A percentile compares a stretch with the other conserved stretches of the same genome.
Conservation (phyloP, 2,329 filamentous ascomycete species). For the Rutstroemia sp. region DNA sequence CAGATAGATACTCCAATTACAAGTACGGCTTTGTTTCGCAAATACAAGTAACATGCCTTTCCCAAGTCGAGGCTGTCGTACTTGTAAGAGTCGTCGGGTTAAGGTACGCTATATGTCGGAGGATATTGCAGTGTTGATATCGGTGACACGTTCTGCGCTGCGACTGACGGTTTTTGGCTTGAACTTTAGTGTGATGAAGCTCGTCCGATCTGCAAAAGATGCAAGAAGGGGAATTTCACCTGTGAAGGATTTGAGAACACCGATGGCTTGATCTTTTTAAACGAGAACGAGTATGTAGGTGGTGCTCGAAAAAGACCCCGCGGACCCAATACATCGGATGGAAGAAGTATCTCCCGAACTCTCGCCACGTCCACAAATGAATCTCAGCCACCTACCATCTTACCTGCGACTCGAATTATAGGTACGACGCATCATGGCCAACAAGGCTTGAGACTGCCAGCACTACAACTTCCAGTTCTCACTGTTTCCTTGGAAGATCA, state of each 20-base stretch:
- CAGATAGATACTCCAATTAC: not conserved
- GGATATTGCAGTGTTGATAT: no score
- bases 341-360: not conserved
- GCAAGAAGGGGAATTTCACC: conserved; percentile 10
- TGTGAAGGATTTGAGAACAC: conserved; percentile 1
- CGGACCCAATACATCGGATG: conserved; percentile 9
- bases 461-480: not conserved
- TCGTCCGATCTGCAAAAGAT: conserved; percentile 9
- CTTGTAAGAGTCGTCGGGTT: conserved; percentile 11
- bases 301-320: conserved; percentile 12
- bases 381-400: not conserved
- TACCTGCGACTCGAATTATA: not conserved
- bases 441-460: no score
- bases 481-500: not conserved
- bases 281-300: conserved; percentile 12
- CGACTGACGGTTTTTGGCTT: not conserved
- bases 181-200: conserved; percentile 9
- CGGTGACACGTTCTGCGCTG: not conserved
- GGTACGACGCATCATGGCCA: no score
- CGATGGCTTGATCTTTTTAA: conserved; percentile 7
- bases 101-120: conserved; percentile 1
- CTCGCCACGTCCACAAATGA: not conserved
- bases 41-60: not conserved
- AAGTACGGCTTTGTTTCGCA: not conserved
- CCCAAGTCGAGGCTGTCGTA: conserved; percentile 10